Evolutionary conservation across 495 filamentous ascomycete genomes (phyloP).

Genomic region (Staphylotrichum tortipilum): DNA sequence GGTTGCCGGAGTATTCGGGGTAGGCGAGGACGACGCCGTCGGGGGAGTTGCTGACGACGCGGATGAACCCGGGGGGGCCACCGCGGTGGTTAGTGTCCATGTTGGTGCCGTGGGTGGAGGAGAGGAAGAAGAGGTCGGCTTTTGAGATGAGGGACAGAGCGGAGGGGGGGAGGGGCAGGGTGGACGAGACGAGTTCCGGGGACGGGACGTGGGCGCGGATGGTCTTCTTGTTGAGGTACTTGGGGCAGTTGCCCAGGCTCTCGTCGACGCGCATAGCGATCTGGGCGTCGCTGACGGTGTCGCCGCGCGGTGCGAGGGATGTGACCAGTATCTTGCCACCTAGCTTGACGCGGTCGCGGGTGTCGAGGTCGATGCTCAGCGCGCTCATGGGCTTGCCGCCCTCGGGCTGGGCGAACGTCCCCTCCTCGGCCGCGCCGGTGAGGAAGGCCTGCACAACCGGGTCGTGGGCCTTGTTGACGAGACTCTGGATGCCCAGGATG

Average conservation of each 20-base stretch:
- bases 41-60: conserved; percentile 48
- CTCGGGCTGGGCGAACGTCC: conserved; percentile 24
- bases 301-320: conserved; percentile 14
- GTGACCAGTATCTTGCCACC: conserved; percentile 27
- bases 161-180: conserved; percentile 30
- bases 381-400: conserved; percentile 45
- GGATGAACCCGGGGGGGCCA: conserved; percentile 63
- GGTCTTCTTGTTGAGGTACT: conserved; percentile 68
- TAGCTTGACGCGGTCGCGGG: conserved; percentile 57
- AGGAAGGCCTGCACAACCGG: conserved; percentile 54
- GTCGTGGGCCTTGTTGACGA: conserved; percentile 52
- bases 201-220: conserved; percentile 45
- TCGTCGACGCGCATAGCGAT: conserved; percentile 58
- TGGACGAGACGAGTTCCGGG: conserved; percentile 44
- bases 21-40: conserved; percentile 50
- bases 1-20: conserved; percentile 75
- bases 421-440: conserved; percentile 26
- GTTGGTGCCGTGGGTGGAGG: conserved; percentile 51
- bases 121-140: conserved; percentile 71
- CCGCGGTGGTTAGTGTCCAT: conserved; percentile 87
- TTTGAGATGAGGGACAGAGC: conserved; percentile 53
- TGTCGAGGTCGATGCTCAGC: conserved; percentile 59
- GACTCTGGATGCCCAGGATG: conserved; percentile 50
- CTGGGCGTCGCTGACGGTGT: conserved; percentile 48
- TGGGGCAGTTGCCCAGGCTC: conserved; percentile 72